These are phyloP conservation scores for Groenewaldozyma auringiensis DNA, from an alignment of 1,139 yeast species.

Conservation along the genomic window DNA sequence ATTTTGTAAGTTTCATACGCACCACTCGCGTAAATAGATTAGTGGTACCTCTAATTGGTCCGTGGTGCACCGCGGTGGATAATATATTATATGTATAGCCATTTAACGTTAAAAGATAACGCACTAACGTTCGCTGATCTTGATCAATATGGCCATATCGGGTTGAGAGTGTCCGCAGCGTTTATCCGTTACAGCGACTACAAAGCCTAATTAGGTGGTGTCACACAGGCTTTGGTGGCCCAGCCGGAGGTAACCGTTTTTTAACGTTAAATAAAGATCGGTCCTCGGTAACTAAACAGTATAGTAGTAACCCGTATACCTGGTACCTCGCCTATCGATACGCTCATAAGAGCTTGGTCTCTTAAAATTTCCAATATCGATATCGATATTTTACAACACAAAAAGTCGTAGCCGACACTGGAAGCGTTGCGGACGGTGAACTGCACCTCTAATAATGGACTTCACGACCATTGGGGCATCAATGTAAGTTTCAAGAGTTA, in stretches of 20 bases:
- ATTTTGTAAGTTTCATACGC: not conserved
- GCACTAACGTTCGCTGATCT: not conserved
- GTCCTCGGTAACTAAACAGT: not conserved
- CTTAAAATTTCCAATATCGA: too few relatives aligned
- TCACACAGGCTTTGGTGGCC: too few relatives aligned
- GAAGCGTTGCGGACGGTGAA: not conserved
- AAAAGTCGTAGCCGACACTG: not conserved
- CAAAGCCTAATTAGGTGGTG: too few relatives aligned
- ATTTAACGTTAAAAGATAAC: too few relatives aligned
- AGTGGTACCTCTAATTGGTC: not conserved
- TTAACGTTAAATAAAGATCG: too few relatives aligned
- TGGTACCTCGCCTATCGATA: not conserved
- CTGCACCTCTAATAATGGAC: constrained; percentile 15
- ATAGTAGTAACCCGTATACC: not conserved
- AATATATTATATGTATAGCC: too few relatives aligned
- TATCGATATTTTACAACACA: too few relatives aligned
- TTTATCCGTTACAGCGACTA: too few relatives aligned
- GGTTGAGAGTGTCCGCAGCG: too few relatives aligned
- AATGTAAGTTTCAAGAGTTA: constrained; percentile 17
- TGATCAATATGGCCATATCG: not conserved
- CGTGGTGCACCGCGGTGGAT: not conserved
- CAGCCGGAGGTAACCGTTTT: too few relatives aligned
- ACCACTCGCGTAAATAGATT: not conserved
- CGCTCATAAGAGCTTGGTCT: not conserved
- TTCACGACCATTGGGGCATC: constrained; percentile 23